Evolutionary conservation across 352 stramenopile genomes (phyloP), one percentile per base, ranked within the genome.

Genomic region (Elongisporangium senticosum): DNA sequence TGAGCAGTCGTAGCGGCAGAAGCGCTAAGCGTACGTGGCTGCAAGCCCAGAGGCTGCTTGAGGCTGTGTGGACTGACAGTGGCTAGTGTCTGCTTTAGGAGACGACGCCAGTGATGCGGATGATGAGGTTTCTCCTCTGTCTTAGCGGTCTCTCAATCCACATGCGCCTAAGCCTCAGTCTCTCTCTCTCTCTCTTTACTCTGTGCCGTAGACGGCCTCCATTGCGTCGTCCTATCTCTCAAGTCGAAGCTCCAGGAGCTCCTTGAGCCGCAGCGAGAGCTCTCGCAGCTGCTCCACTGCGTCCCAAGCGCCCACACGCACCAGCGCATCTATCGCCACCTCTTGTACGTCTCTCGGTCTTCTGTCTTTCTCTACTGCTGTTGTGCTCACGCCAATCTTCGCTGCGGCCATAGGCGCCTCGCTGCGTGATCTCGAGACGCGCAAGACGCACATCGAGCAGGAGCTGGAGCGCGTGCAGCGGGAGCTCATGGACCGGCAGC

Each of bases 401-500:
- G n/a, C 49, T 48, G 40, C 33, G 2, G 4, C 19, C 4, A 0
- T 51, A 89, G 79, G 55, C 39, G 67, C 71, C 11, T 89, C 77
- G 10, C 59, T 89, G 24, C 71, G 71, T 0, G 75, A 83, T 11
- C 58, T 89, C 21, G 79, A 89, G 57, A 57, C 62, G 20, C 77
- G 75, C 51, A 89, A 87, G 56, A 63, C 49, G n/a, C 64, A 83
- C 53, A 89, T 89, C 53, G 75, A 85, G 52, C 58, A 54, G n/a
- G 75, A 85, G 51, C 56, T 85, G 4, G 58, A 64, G 54, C 72
- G 70, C 39, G 72, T 84, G 22, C 72, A 81, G 51, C 61, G 63
- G 3, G 75, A 84, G 47, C 59, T 84, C 1, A 63, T 72, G 51
- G 56, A 68, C 37, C 63, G 75, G 14, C 55, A 43, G 33, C 55